Percentiles rank a stretch among this genome's conserved stretches.
Evolutionary conservation across 805 yeast species (phyloP).

Genomic region (Candida pseudoglaebosa): DNA sequence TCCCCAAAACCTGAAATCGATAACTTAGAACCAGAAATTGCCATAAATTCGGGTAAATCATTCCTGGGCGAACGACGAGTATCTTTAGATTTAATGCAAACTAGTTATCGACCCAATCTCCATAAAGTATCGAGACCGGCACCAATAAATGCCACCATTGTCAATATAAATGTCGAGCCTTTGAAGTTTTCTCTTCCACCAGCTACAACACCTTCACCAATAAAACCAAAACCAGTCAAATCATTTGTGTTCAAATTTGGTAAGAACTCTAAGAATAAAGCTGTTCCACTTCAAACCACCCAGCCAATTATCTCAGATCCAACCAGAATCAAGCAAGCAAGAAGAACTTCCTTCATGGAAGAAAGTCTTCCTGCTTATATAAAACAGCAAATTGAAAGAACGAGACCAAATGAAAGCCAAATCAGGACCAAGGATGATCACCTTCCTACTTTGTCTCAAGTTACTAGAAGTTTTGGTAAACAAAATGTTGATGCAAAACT

Average conservation of each 20-base stretch:
- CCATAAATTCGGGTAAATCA: background rate
- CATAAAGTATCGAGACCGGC: slow-evolving; percentile 21
- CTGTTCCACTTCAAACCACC: slow-evolving; percentile 1
- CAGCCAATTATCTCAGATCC: background rate
- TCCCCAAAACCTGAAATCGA: background rate
- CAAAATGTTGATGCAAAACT: no score
- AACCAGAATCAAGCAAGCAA: background rate
- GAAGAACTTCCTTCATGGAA: slow-evolving; percentile 34
- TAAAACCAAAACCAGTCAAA: slow-evolving; percentile 2
- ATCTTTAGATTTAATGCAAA: slow-evolving; percentile 27
- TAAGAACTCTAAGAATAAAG: slow-evolving; percentile 4
- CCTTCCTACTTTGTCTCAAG: no score
- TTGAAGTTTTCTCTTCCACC: slow-evolving; percentile 6
- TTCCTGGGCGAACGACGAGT: slow-evolving; percentile 16
- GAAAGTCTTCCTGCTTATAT: slow-evolving; percentile 35
- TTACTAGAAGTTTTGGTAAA: no score
- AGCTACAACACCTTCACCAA: background rate
- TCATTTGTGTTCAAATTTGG: slow-evolving; percentile 12
- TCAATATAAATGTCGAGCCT: slow-evolving; percentile 31
- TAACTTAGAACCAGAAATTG: background rate
- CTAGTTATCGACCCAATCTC: slow-evolving; percentile 9
- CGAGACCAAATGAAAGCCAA: background rate
- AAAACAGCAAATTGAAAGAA: slow-evolving; percentile 9
- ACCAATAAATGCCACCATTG: slow-evolving; percentile 24
- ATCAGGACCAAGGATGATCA: background rate